Conservation (phyloP, 495 filamentous ascomycete species). For the Daldinia childiae region DNA sequence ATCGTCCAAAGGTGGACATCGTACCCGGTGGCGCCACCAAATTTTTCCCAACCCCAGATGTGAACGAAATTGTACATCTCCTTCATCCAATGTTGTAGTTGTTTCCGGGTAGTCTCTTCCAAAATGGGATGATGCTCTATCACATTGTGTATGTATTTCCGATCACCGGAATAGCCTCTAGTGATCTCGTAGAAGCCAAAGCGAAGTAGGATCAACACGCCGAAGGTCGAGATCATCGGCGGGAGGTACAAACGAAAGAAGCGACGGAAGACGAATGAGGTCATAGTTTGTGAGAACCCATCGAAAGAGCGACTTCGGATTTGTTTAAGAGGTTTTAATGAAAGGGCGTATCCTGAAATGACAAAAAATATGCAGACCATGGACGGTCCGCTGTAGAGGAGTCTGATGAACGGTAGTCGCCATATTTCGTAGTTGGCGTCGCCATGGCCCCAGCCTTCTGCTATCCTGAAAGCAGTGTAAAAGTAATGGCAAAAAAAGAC, state of each 20-base stretch:
- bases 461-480: slow-evolving; percentile 57
- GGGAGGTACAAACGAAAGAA: slow-evolving; percentile 73
- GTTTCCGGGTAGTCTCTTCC: slow-evolving; percentile 33
- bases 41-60: slow-evolving; percentile 53
- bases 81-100: slow-evolving; percentile 48
- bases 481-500: slow-evolving; percentile 66
- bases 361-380: slow-evolving; percentile 83
- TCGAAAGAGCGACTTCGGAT: slow-evolving; percentile 58
- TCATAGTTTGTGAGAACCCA: slow-evolving; percentile 52
- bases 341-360: slow-evolving; percentile 76
- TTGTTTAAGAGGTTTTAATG: slow-evolving; percentile 69
- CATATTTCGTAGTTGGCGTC: slow-evolving; percentile 55
- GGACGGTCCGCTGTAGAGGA: slow-evolving; percentile 72
- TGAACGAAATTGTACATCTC: slow-evolving; percentile 53
- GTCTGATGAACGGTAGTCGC: slow-evolving; percentile 71
- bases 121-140: slow-evolving; percentile 52
- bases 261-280: slow-evolving; percentile 74
- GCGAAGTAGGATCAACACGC: slow-evolving; percentile 66
- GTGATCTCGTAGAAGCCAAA: slow-evolving; percentile 60
- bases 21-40: slow-evolving; percentile 60
- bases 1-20: slow-evolving; percentile 79
- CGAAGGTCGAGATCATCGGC: slow-evolving; percentile 64
- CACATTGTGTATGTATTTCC: slow-evolving; percentile 50
- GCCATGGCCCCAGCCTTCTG: slow-evolving; percentile 51
- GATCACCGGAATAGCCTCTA: slow-evolving; percentile 52